Base-by-base conservation (phyloP, 495 filamentous ascomycete species). In the Bombardia bombarda region DNA sequence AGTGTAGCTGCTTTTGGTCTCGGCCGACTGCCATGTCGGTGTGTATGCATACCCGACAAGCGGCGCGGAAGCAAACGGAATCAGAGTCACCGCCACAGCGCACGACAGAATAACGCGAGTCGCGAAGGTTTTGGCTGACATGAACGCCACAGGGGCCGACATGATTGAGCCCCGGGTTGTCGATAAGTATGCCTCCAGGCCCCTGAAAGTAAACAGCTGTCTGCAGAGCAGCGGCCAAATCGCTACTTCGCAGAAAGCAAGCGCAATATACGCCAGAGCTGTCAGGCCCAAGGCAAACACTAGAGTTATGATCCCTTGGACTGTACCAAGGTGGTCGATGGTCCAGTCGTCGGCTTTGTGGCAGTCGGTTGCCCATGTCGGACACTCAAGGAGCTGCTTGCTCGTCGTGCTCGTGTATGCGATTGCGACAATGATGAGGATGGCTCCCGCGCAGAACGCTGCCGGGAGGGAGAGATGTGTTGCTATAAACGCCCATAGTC, bases 301-400 rank as follows among this genome's bases (percentile, higher is more conserved):
- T 22, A 57, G 20, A 6, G 58, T 53, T 39, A 59, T 53, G 33
- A 59, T 45, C 1, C 53, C 56, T 42, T 62, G 58, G 17, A 62
- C 42, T 5, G 49, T 57, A 3, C 44, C 47, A 12, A 62, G 51
- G 30, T 62, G 44, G 4, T 50, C 43, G 0, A 45, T 23, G 1
- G 56, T 60, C 58, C 58, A 62, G 3, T 12, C 22, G 35, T 55
- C 53, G 7, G 43, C 37, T 7, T 26, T 24, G 10, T 14, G 19
- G 30, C 58, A 62, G 22, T 31, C 33, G 10, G 30, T 39, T 5
- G 56, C 51, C 58, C 58, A 62, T 3, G 36, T 0, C 4, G 58
- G 56, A 28, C 58, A 62, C 7, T 55, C 40, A 3, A 62, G 42
- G n/a, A 50, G n/a, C 39, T 51, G 49, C 16, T 38, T 55, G 44